Base-by-base conservation (phyloP, 176 grass and related monocot species). In the Olyra latifolia region DNA sequence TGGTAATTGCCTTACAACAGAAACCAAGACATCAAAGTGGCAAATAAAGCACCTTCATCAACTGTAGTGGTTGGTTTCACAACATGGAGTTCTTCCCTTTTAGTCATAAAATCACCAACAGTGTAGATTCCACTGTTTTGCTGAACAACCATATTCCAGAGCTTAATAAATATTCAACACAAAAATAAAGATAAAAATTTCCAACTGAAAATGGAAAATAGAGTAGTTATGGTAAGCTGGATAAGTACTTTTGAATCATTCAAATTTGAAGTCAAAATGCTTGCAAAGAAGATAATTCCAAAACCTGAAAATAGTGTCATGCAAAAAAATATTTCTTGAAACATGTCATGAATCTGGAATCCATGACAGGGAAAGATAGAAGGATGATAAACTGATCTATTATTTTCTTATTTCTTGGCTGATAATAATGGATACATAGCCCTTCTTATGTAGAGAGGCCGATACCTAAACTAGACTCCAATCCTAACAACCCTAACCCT, bases 41-140 rank as follows among this genome's bases (percentile, higher is more conserved):
- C 3, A 62, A 42, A 50, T 17, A 62, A 56, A 47, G 19, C 54
- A 89, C 92, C 89, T 91, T 91, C 86, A 67, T 89, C 86, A 82
- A 94, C 89, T 45, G 86, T 71, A 54, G 92, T 89, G 29, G 80
- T 80, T 45, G 84, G 72, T 47, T 91, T 94, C 53, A 94, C 92
- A 30, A 86, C 87, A 77, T 66, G 83, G n/a, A 93, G 85, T 35
- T 91, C 76, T 84, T 91, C 83, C 86, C 62, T 89, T 78, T 89
- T 91, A 30, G 92, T 94, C 92, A 94, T 94, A 88, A 94, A 91
- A 76, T 91, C 86, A 75, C 92, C 83, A 81, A 94, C 92, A 10
- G 89, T 87, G 67, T 89, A 89, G 67, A 84, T 22, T 68, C 66
- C 83, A 67, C 70, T 82, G 66, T 66, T 75, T 75, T 86, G 77